These are phyloP conservation scores for Suillus variegatus DNA, from an alignment of 768 basidiomycete species.

Conservation along the genomic window DNA sequence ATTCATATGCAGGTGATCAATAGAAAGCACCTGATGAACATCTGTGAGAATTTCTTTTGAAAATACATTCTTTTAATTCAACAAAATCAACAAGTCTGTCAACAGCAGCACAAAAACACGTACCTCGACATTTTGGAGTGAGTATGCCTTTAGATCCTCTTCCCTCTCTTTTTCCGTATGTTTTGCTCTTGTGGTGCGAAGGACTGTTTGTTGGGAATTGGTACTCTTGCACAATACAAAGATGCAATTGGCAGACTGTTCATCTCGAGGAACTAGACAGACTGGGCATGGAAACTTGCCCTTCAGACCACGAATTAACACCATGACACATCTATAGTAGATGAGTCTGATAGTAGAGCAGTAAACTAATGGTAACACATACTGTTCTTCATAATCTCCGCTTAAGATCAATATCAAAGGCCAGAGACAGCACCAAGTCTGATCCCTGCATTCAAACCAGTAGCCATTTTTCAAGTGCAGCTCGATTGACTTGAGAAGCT, in stretches of 20 bases:
- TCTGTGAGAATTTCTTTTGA: constrained; percentile 41
- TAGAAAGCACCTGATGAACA: constrained; percentile 34
- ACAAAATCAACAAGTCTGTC: neutral
- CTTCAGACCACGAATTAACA: constrained; percentile 30
- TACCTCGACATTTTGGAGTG: constrained; percentile 18
- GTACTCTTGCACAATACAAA: constrained; percentile 22
- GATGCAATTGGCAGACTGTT: constrained; percentile 19
- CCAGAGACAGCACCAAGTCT: no score
- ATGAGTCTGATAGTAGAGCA: neutral
- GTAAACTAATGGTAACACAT: constrained; percentile 9
- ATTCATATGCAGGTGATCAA: constrained; percentile 42
- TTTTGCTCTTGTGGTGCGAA: constrained; percentile 12
- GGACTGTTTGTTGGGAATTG: constrained; percentile 9
- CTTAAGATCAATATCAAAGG: no score
- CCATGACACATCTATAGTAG: constrained; percentile 32
- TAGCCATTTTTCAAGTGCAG: no score
- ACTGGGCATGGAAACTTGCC: constrained; percentile 36
- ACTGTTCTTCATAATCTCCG: no score
- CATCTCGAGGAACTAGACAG: constrained; percentile 33
- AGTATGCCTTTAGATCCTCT: constrained; percentile 9
- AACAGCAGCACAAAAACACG: neutral
- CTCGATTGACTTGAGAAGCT: no score
- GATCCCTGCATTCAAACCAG: no score
- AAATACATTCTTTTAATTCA: constrained; percentile 31
- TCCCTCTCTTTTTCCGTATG: constrained; percentile 16